Percentiles rank a stretch among this genome's conserved stretches.
phyloP scores from a whole-genome alignment of 2,329 filamentous ascomycete species.

The Mycosphaerella sp. region DNA sequence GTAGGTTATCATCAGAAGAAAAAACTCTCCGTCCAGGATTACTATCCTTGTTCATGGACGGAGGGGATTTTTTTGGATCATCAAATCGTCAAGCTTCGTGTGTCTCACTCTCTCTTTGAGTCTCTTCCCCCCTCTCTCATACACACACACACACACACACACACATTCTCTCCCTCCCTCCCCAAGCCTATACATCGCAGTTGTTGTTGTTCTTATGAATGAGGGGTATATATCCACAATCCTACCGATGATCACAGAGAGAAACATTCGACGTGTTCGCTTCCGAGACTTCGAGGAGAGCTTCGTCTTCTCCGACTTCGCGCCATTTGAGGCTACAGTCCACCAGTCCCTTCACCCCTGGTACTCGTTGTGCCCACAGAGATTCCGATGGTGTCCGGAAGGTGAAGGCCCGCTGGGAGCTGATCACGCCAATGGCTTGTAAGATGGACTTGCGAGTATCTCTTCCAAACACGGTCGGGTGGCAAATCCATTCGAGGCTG shows the following conservation, averaged over 20 bases:
- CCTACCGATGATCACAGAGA: constrained; percentile 1
- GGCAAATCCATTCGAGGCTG: constrained; percentile 93
- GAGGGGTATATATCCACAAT: too few species aligned
- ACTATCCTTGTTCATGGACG: too few species aligned
- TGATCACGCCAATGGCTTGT: constrained; percentile 94
- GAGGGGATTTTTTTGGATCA: too few species aligned
- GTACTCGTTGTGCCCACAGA: constrained; percentile 78
- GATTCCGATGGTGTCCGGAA: constrained; percentile 85
- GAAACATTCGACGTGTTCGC: constrained; percentile 7
- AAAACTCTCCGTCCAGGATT: too few species aligned
- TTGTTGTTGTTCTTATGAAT: too few species aligned
- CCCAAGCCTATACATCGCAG: too few species aligned
- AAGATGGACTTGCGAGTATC: constrained; percentile 93
- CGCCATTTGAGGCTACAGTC: constrained; percentile 87
- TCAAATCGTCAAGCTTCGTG: too few species aligned
- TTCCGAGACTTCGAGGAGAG: constrained; percentile 16
- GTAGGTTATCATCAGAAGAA: too few species aligned
- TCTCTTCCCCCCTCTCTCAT: too few species aligned
- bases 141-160: too few species aligned
- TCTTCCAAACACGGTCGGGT: constrained; percentile 87
- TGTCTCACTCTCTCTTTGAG: too few species aligned
- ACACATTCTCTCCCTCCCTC: too few species aligned
- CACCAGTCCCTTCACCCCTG: constrained; percentile 72
- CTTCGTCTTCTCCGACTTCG: constrained; percentile 50
- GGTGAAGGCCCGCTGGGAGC: constrained; percentile 86